Percentiles rank a stretch among this genome's conserved stretches.
These are phyloP conservation scores for Tolypocladium guangdongense DNA, from an alignment of 2,329 filamentous ascomycete genomes.

Conservation along the genomic window DNA sequence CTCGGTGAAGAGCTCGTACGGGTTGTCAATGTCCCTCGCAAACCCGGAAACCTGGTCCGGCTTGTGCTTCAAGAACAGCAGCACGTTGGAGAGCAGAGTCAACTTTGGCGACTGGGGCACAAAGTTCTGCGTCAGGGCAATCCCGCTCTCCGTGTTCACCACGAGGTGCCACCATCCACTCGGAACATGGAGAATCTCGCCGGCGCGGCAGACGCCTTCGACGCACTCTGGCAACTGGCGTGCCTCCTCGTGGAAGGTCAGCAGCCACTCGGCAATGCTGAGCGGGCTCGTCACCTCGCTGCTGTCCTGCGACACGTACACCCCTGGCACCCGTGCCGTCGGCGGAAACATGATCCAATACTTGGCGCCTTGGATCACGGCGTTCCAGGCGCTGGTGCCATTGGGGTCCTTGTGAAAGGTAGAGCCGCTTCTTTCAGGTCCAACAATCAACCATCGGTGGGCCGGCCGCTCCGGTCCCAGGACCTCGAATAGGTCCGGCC, in stretches of 20 bases:
- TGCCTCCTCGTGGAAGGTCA: constrained; percentile 80
- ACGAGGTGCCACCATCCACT: constrained; percentile 97
- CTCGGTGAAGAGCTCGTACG: constrained; percentile 64
- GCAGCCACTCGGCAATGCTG: constrained; percentile 92
- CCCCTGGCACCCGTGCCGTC: constrained; percentile 67
- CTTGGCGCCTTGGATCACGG: constrained; percentile 77
- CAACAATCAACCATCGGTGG: constrained; percentile 85
- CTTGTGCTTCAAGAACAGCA: constrained; percentile 74
- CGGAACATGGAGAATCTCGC: constrained; percentile 86
- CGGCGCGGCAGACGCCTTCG: constrained; percentile 74
- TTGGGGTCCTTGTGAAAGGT: constrained; percentile 87
- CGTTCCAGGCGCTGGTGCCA: constrained; percentile 80
- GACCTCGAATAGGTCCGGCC: constrained; percentile 73
- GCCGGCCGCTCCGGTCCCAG: constrained; percentile 72
- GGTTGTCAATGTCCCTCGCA: constrained; percentile 55
- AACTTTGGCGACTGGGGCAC: constrained; percentile 52
- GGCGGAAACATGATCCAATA: constrained; percentile 99
- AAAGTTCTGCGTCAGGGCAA: constrained; percentile 93
- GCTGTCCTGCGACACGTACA: constrained; percentile 79
- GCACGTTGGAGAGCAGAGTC: constrained; percentile 57
- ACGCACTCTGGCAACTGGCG: constrained; percentile 63
- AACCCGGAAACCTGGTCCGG: constrained; percentile 84
- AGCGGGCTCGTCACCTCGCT: constrained; percentile 90
- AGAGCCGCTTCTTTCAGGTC: constrained; percentile 75
- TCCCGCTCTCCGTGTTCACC: constrained; percentile 72